phyloP scores from a whole-genome alignment of 1,284 basidiomycete species.

The Trichosporon ovoides region DNA sequence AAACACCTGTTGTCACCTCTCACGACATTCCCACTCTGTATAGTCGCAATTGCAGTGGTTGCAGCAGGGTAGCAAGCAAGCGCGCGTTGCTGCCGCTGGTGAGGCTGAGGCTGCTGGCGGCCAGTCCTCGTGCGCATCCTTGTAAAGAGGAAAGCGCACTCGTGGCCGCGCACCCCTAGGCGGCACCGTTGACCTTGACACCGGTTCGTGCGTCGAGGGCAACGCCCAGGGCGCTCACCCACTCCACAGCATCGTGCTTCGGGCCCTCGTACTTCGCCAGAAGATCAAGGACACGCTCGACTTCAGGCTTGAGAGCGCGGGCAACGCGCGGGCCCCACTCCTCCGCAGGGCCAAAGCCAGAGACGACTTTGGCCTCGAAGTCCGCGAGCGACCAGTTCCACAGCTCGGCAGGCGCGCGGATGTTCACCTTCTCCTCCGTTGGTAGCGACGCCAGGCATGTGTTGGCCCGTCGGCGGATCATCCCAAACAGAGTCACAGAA shows the following conservation, averaged over 20 bases:
- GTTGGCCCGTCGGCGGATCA: slow-evolving; percentile 42
- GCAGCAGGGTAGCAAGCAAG: neutral
- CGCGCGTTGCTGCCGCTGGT: neutral
- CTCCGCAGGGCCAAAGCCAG: slow-evolving; percentile 47
- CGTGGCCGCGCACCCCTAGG: slow-evolving; percentile 5
- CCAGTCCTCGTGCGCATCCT: neutral
- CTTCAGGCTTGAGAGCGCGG: slow-evolving; percentile 43
- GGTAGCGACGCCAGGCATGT: slow-evolving; percentile 19
- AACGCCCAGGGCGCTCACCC: slow-evolving; percentile 43
- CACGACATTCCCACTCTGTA: no score
- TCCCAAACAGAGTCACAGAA: slow-evolving; percentile 41
- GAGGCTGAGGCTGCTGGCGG: neutral
- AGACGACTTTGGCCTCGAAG: slow-evolving; percentile 45
- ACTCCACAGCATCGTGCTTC: slow-evolving; percentile 29
- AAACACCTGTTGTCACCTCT: no score
- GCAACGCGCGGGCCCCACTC: slow-evolving; percentile 45
- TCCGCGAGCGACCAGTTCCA: slow-evolving; percentile 42
- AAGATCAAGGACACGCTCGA: slow-evolving; percentile 35
- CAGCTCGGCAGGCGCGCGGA: slow-evolving; percentile 37
- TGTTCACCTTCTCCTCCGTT: slow-evolving; percentile 20
- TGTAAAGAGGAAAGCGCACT: neutral
- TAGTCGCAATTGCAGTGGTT: neutral
- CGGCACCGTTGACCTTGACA: slow-evolving; percentile 27
- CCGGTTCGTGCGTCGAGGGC: slow-evolving; percentile 41
- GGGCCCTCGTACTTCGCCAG: slow-evolving; percentile 21